Evolutionary conservation across 2,329 filamentous ascomycete species (phyloP), one percentile per base, ranked within the genome.

Genomic region (Intubia oerlemansii): DNA sequence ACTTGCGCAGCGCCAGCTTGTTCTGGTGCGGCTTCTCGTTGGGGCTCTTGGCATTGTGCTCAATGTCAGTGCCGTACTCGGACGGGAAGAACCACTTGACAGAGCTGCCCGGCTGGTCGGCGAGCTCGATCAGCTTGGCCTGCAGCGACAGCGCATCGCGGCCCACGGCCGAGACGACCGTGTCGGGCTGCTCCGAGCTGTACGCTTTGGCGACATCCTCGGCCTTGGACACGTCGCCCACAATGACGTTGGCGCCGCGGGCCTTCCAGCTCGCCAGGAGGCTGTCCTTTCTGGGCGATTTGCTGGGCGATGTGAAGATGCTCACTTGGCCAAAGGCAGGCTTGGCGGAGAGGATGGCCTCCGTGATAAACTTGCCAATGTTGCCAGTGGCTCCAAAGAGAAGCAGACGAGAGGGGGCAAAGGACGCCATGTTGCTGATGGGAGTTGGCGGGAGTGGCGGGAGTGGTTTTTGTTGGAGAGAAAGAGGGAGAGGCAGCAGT

Each of bases 1-100:
- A 61, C 32, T 59, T 62, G 33, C 74, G 58, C n/a, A 79, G 67
- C 40, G 67, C 64, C 30, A 79, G 56, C 45, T 80, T 80, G 31
- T 57, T 48, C 48, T 79, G 73, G 42, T 80, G 74, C 3, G 74
- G 69, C 41, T 59, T 64, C 47, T 80, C 74, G 7, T 48, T 39
- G 3, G 55, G 54, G 10, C 69, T 75, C 14, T 56, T 42, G 1
- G 64, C 52, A 14, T 56, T 52, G 40, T 74, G 70, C 42, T 70
- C 69, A 26, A 69, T 62, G 41, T 70, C 71, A 2, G 65, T 75
- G 32, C 66, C 66, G 41, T 69, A 77, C 43, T 77, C 71, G 7
- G 65, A 72, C 1, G 72, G 70, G 36, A 73, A 62, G 50, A 78
- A 74, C 53, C 64, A 64, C 36, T 59, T 57, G 18, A 77, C 60